Base-by-base conservation (phyloP, 164 flowering plant genomes). In the Hamamelis virginiana region DNA sequence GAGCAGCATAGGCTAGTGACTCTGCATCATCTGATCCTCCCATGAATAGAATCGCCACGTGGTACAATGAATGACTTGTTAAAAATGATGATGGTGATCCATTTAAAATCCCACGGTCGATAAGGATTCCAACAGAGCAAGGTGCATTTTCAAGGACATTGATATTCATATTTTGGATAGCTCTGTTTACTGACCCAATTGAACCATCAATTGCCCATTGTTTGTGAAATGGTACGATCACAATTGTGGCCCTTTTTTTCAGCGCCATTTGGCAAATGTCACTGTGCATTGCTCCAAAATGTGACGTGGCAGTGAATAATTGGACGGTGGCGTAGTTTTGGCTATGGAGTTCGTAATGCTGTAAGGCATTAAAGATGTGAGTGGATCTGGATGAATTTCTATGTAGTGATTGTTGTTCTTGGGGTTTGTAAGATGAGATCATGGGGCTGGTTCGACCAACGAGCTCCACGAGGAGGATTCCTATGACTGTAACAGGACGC, bases 151-250 rank as follows among this genome's bases (percentile, higher is more conserved):
- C 65, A 15, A 85, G 58, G 56, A 87, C 72, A 8, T 77, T 78
- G 0, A 59, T 22, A 76, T 88, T 88, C 66, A 86, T 44, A 62
- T 18, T 50, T 41, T 44, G 75, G 0, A 86, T 14, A 8, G 71
- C 46, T 8, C 67, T 22, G 44, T 59, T 72, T 0, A 21, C 41
- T n/a, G 72, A 62, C 9, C 56, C 80, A 0, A 77, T 8, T 0
- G 33, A 9, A 10, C 85, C 85, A n/a, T 73, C 81, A 0, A 75
- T 66, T 2, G 67, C 72, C 81, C 81, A 78, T 19, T 74, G 77
- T 77, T 76, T 83, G 73, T 87, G 91, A 44, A 82, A 87, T 1
- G 95, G 92, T n/a, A 89, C 9, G 21, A 89, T 78, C 2, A 87
- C 64, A 0, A 87, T 38, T 41, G 44, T 68, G 14, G 77, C 78